Conservation (phyloP, 345 rosid genomes). For the Cardamine occulta region DNA sequence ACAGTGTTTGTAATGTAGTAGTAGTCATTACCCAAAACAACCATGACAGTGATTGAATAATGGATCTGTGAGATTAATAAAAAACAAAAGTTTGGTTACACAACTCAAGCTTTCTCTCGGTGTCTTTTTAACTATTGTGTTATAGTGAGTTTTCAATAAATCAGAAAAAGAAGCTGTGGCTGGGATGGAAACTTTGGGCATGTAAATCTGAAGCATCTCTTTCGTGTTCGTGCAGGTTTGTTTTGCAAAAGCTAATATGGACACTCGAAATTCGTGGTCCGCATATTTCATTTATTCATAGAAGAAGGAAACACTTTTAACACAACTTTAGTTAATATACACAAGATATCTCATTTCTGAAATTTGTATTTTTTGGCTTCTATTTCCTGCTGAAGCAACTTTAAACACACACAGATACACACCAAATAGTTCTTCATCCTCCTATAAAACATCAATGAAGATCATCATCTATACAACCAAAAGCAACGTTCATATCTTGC, state of each 20-base stretch:
- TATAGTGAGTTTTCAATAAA: conserved; percentile 32
- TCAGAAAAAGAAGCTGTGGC: conserved; percentile 42
- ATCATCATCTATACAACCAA: background rate
- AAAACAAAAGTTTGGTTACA: conserved; percentile 29
- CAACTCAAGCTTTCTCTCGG: conserved; percentile 8
- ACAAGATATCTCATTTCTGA: conserved; percentile 22
- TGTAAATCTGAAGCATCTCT: conserved; percentile 84
- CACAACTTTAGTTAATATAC: conserved; percentile 33
- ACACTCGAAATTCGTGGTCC: conserved; percentile 61
- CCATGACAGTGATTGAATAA: conserved; percentile 39
- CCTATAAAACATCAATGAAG: background rate
- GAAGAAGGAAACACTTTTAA: conserved; percentile 37
- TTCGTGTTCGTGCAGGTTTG: conserved; percentile 97
- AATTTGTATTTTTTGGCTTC: conserved; percentile 24
- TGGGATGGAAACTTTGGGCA: conserved; percentile 45
- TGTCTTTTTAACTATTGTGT: conserved; percentile 22
- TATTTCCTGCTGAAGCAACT: conserved; percentile 29
- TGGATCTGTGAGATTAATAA: conserved; percentile 33
- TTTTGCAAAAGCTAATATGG: conserved; percentile 88
- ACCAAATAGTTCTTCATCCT: conserved; percentile 11
- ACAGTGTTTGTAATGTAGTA: conserved; percentile 39
- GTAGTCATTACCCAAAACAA: conserved; percentile 38
- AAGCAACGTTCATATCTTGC: conserved; percentile 20
- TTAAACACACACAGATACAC: conserved; percentile 11
- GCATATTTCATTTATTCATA: conserved; percentile 58